Evolutionary conservation across 2,329 filamentous ascomycete genomes (phyloP).

Genomic region (Pyrenophora tritici-repentis): DNA sequence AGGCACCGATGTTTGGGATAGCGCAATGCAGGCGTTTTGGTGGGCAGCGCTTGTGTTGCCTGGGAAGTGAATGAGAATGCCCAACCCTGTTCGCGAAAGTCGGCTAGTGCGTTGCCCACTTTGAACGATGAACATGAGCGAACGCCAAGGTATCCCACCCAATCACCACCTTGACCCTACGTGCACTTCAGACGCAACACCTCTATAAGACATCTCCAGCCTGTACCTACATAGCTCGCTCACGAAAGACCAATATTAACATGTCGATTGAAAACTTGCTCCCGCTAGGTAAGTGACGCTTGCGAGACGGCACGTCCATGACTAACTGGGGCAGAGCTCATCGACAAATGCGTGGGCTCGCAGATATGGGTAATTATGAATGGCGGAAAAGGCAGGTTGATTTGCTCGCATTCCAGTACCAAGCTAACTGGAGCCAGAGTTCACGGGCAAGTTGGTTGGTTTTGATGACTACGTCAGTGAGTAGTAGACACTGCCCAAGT

Average conservation of each 20-base stretch:
- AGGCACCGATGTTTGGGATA: constrained; percentile 34
- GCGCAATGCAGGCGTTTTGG: constrained; percentile 4
- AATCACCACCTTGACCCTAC: constrained; percentile 18
- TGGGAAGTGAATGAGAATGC: constrained; percentile 17
- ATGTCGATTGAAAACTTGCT: constrained; percentile 41
- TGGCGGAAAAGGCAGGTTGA: constrained; percentile 81
- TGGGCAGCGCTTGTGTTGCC: constrained; percentile 20
- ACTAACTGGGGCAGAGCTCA: constrained; percentile 72
- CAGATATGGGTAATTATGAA: constrained; percentile 99
- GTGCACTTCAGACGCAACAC: constrained; percentile 9
- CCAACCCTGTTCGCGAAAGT: constrained; percentile 13
- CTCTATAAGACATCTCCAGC: background rate
- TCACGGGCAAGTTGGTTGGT: constrained; percentile 89
- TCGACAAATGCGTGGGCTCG: constrained; percentile 98
- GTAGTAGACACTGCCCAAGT: constrained; percentile 62
- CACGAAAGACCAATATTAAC: background rate
- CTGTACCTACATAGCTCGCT: constrained; percentile 1
- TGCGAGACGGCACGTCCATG: background rate
- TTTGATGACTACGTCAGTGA: constrained; percentile 99
- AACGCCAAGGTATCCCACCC: constrained; percentile 28
- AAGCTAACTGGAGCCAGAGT: constrained; percentile 65
- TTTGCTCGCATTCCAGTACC: background rate
- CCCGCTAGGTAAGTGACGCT: constrained; percentile 32
- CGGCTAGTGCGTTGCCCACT: constrained; percentile 25
- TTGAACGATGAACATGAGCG: constrained; percentile 1